Evolutionary conservation across 2,329 filamentous ascomycete species (phyloP).

Genomic region (Verticillium albo-atrum): DNA sequence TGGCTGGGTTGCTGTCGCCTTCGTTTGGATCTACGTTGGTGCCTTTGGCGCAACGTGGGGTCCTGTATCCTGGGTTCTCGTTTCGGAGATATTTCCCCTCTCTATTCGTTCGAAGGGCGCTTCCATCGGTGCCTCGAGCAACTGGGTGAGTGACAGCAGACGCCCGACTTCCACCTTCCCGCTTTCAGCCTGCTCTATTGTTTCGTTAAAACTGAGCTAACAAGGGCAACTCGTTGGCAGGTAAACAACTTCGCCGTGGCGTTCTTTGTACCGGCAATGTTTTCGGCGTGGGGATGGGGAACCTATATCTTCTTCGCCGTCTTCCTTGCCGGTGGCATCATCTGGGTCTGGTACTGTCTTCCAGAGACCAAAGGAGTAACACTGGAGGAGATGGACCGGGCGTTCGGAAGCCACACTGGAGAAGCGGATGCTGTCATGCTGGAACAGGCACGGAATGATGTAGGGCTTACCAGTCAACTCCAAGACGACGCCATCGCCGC

Average conservation of each 20-base stretch:
- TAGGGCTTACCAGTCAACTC: slow-evolving; percentile 9
- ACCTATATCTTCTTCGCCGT: slow-evolving; percentile 55
- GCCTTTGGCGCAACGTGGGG: slow-evolving; percentile 26
- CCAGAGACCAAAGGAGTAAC: slow-evolving; percentile 53
- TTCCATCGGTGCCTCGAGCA: slow-evolving; percentile 35
- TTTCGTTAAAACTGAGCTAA: background rate
- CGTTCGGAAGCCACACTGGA: slow-evolving; percentile 38
- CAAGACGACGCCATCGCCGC: no score
- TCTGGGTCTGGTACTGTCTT: slow-evolving; percentile 46
- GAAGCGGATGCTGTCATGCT: slow-evolving; percentile 18
- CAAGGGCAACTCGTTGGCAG: slow-evolving; percentile 9
- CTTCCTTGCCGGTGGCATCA: slow-evolving; percentile 38
- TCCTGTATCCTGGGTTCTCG: slow-evolving; percentile 27
- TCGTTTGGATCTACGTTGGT: slow-evolving; percentile 24
- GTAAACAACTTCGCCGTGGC: slow-evolving; percentile 42
- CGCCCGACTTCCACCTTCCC: no score
- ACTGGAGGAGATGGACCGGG: slow-evolving; percentile 49
- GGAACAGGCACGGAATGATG: slow-evolving; percentile 16
- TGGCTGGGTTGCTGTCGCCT: slow-evolving; percentile 31
- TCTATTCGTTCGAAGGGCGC: slow-evolving; percentile 32
- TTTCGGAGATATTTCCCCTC: slow-evolving; percentile 33
- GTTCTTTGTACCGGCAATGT: slow-evolving; percentile 38
- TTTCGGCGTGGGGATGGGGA: slow-evolving; percentile 37
- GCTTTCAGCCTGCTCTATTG: no score
- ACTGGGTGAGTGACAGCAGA: slow-evolving; percentile 26